phyloP scores from a whole-genome alignment of 495 filamentous ascomycete species.

The Penicillium malachiteum region DNA sequence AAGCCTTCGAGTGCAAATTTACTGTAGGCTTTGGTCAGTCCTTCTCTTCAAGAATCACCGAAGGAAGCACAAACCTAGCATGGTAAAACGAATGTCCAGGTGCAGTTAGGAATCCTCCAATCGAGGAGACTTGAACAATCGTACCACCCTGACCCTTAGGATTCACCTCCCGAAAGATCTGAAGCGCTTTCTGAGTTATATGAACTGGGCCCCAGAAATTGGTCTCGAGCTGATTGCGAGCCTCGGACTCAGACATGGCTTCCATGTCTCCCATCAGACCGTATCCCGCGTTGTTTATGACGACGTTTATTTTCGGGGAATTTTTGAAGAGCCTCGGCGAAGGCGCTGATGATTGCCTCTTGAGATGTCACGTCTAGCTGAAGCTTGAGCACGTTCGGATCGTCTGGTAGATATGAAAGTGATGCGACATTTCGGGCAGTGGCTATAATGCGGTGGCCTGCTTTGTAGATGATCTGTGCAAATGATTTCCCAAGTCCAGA shows the following conservation, averaged over 20 bases:
- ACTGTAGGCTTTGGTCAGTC: slow-evolving; percentile 1
- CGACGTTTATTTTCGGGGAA: slow-evolving; percentile 52
- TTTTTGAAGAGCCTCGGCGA: slow-evolving; percentile 31
- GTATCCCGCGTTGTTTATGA: slow-evolving; percentile 60
- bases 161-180: slow-evolving; percentile 14
- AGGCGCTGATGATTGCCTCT: slow-evolving; percentile 38
- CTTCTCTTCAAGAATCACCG: neutral
- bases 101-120: slow-evolving; percentile 49
- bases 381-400: slow-evolving; percentile 40
- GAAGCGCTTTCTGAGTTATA: slow-evolving; percentile 38
- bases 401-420: slow-evolving; percentile 37
- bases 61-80: slow-evolving; percentile 29
- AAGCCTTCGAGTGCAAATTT: slow-evolving; percentile 59
- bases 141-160: slow-evolving; percentile 41
- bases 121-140: slow-evolving; percentile 52
- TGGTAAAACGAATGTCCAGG: slow-evolving; percentile 53
- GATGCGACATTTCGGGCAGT: slow-evolving; percentile 40
- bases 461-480: slow-evolving; percentile 35
- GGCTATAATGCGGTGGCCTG: slow-evolving; percentile 46
- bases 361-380: slow-evolving; percentile 45
- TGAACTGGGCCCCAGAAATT: slow-evolving; percentile 51
- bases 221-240: slow-evolving; percentile 44
- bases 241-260: slow-evolving; percentile 35
- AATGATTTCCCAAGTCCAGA: slow-evolving; percentile 44
- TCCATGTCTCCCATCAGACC: slow-evolving; percentile 46